phyloP scores from a whole-genome alignment of 805 yeast genomes.

The Yarrowia bubula region DNA sequence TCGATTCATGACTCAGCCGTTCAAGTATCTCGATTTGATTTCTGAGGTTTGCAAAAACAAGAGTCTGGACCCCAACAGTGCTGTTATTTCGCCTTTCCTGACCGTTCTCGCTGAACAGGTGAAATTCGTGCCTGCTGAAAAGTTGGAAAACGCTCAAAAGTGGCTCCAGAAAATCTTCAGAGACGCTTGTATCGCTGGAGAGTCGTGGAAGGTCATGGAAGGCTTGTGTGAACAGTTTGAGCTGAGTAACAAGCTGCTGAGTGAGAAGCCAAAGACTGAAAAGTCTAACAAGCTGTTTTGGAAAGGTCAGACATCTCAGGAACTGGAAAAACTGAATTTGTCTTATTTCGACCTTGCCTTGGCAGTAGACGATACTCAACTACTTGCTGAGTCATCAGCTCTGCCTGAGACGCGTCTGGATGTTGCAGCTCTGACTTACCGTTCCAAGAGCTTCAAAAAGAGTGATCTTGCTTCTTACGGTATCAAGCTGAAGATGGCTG shows the following conservation, averaged over 20 bases:
- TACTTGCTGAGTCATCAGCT: slow-evolving; percentile 8
- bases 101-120: slow-evolving; percentile 68
- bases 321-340: not conserved
- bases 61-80: slow-evolving; percentile 35
- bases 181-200: slow-evolving; percentile 57
- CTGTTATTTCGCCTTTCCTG: slow-evolving; percentile 53
- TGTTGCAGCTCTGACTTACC: slow-evolving; percentile 4
- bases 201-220: slow-evolving; percentile 42
- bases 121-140: slow-evolving; percentile 45
- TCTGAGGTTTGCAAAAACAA: slow-evolving; percentile 29
- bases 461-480: not conserved
- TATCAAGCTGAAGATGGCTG: slow-evolving; percentile 13
- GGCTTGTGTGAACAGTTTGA: slow-evolving; percentile 15
- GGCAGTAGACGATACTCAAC: not conserved
- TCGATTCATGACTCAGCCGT: slow-evolving; percentile 71
- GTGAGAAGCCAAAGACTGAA: not conserved
- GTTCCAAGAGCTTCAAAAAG: slow-evolving; percentile 19
- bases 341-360: slow-evolving; percentile 23
- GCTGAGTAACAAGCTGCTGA: not conserved
- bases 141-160: slow-evolving; percentile 36
- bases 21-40: slow-evolving; percentile 71
- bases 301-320: not conserved
- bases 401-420: slow-evolving; percentile 14
- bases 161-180: slow-evolving; percentile 56
- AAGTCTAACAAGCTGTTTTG: slow-evolving; percentile 16